phyloP scores from a whole-genome alignment of 2,329 filamentous ascomycete species.

The Capronia americana region DNA sequence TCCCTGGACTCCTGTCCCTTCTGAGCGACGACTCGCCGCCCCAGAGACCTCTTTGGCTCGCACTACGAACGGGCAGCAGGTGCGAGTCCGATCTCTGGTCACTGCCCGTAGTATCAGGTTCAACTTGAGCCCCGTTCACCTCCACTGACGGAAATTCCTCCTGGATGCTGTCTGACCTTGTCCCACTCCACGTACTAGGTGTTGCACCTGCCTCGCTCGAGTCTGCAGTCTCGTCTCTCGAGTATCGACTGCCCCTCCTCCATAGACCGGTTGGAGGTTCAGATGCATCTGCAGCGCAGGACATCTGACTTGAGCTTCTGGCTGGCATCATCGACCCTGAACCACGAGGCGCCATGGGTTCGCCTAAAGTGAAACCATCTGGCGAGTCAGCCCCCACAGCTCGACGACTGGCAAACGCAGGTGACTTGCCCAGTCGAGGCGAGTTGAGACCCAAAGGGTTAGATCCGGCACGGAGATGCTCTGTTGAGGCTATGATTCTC shows the following conservation, averaged over 20 bases:
- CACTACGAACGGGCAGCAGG: slow-evolving; percentile 32
- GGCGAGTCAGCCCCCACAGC: slow-evolving; percentile 35
- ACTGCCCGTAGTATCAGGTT: not conserved
- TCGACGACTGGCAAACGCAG: slow-evolving; percentile 38
- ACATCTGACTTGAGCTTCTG: slow-evolving; percentile 32
- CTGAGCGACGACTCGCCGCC: slow-evolving; percentile 30
- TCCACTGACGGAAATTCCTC: slow-evolving; percentile 18
- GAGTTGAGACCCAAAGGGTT: slow-evolving; percentile 43
- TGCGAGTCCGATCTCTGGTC: slow-evolving; percentile 6
- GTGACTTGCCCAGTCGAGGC: slow-evolving; percentile 36
- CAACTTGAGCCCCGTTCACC: not conserved
- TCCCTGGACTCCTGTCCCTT: slow-evolving; percentile 34
- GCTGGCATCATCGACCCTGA: slow-evolving; percentile 16
- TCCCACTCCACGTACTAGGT: slow-evolving; percentile 21
- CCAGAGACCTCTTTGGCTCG: slow-evolving; percentile 37
- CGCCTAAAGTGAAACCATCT: slow-evolving; percentile 38
- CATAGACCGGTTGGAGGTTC: slow-evolving; percentile 32
- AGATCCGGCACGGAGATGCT: slow-evolving; percentile 62
- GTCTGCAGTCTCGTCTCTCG: slow-evolving; percentile 31
- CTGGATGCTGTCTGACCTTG: slow-evolving; percentile 21
- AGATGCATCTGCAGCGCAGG: slow-evolving; percentile 23
- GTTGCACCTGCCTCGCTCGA: slow-evolving; percentile 31
- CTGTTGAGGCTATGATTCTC: slow-evolving; percentile 65
- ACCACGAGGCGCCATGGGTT: slow-evolving; percentile 25
- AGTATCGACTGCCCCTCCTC: slow-evolving; percentile 33